These are phyloP conservation scores for Vaccinium macrocarpon DNA, from an alignment of 148 eudicot genomes.

Conservation along the genomic window DNA sequence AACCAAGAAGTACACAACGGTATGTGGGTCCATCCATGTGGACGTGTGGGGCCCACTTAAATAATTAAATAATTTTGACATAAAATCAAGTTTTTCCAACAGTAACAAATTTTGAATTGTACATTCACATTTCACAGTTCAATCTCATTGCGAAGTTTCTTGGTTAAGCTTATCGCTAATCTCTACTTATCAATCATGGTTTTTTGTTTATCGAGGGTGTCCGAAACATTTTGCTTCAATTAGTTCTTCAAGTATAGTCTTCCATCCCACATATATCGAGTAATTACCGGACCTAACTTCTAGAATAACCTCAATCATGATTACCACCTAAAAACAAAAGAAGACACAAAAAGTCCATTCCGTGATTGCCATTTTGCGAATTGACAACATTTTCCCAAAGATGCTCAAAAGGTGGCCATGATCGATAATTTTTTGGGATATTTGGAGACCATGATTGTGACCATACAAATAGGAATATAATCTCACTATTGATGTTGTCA, in stretches of 20 bases:
- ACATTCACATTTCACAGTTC: not conserved
- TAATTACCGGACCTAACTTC: too few species aligned
- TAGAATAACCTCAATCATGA: not conserved
- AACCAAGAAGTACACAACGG: too few species aligned
- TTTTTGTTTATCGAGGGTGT: too few species aligned
- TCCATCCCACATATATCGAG: too few species aligned
- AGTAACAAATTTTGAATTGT: not conserved
- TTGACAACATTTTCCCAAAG: conserved; percentile 11
- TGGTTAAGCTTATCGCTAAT: not conserved
- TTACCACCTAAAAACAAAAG: not conserved
- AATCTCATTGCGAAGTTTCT: not conserved
- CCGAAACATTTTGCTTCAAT: too few species aligned
- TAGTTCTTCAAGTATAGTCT: too few species aligned
- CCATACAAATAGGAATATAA: not conserved
- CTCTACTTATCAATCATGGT: not conserved
- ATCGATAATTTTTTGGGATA: not conserved
- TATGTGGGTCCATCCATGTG: too few species aligned
- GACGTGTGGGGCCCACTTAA: too few species aligned
- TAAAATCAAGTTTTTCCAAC: too few species aligned
- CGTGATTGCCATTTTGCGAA: not conserved
- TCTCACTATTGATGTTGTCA: not conserved
- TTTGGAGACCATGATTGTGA: conserved; percentile 1
- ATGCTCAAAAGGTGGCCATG: not conserved
- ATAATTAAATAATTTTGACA: too few species aligned
- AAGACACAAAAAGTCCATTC: not conserved